phyloP scores from a whole-genome alignment of 1,284 basidiomycete genomes.

The Ganoderma sinense region DNA sequence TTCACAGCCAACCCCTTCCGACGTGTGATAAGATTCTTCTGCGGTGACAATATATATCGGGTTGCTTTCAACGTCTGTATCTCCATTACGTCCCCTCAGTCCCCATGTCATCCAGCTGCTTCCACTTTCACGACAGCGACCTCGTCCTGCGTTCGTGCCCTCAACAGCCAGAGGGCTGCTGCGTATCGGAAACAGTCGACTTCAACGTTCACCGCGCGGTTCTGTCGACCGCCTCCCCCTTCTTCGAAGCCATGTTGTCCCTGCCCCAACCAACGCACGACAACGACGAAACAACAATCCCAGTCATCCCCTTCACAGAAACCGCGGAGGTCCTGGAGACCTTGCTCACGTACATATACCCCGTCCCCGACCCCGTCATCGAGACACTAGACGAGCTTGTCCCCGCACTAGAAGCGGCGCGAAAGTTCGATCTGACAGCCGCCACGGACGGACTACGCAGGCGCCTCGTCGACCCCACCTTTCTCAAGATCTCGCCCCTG shows the following conservation, averaged over 20 bases:
- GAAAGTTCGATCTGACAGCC: conserved; percentile 68
- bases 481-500: conserved; percentile 55
- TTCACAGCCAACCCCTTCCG: conserved; percentile 6
- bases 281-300: conserved; percentile 32
- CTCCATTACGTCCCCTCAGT: neutral
- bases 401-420: conserved; percentile 58
- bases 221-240: conserved; percentile 66
- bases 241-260: conserved; percentile 74
- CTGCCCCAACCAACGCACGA: conserved; percentile 56
- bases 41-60: neutral
- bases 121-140: conserved; percentile 60
- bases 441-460: conserved; percentile 57
- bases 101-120: conserved; percentile 38
- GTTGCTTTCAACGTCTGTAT: neutral
- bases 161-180: neutral
- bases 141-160: conserved; percentile 56
- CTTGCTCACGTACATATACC: conserved; percentile 61
- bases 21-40: neutral
- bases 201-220: conserved; percentile 71
- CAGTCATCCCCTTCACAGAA: conserved; percentile 66
- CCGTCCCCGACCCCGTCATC: conserved; percentile 42
- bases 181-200: conserved; percentile 41
- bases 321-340: conserved; percentile 49
- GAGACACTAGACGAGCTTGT: conserved; percentile 58
- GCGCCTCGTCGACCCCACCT: conserved; percentile 57